Evolutionary conservation across 768 basidiomycete species (phyloP).

Genomic region (Tylopilus felleus): DNA sequence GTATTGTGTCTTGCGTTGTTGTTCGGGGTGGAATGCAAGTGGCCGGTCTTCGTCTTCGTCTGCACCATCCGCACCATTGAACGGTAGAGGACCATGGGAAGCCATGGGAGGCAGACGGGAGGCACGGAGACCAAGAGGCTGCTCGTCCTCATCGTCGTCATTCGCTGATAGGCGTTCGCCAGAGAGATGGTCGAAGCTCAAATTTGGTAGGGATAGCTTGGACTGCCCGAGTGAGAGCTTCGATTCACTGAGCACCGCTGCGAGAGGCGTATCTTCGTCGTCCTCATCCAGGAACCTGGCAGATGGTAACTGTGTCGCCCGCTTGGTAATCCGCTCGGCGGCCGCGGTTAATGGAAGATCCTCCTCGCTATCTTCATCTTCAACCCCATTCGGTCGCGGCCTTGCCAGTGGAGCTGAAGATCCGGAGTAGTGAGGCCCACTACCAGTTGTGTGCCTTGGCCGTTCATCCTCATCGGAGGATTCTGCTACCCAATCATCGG

Average conservation of each 20-base stretch:
- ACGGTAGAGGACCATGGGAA: constrained; percentile 26
- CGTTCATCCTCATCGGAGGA: constrained; percentile 63
- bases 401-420: constrained; percentile 7
- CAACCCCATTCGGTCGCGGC: background rate
- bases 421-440: constrained; percentile 46
- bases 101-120: constrained; percentile 40
- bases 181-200: constrained; percentile 38
- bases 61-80: constrained; percentile 38
- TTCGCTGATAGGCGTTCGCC: constrained; percentile 20
- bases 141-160: constrained; percentile 63
- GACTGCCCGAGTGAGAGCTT: constrained; percentile 42
- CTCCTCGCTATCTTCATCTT: constrained; percentile 67
- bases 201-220: constrained; percentile 42
- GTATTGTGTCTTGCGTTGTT: constrained; percentile 66
- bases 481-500: constrained; percentile 44
- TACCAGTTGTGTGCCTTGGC: constrained; percentile 56
- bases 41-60: constrained; percentile 70
- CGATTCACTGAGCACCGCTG: constrained; percentile 49
- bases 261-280: constrained; percentile 64
- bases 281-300: constrained; percentile 35
- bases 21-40: constrained; percentile 72
- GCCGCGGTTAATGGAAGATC: constrained; percentile 74
- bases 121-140: constrained; percentile 67
- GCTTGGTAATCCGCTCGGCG: constrained; percentile 51
- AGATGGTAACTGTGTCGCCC: constrained; percentile 34